Conservation (phyloP, 2,329 filamentous ascomycete genomes). For the Hawksworthiomyces lignivorus region DNA sequence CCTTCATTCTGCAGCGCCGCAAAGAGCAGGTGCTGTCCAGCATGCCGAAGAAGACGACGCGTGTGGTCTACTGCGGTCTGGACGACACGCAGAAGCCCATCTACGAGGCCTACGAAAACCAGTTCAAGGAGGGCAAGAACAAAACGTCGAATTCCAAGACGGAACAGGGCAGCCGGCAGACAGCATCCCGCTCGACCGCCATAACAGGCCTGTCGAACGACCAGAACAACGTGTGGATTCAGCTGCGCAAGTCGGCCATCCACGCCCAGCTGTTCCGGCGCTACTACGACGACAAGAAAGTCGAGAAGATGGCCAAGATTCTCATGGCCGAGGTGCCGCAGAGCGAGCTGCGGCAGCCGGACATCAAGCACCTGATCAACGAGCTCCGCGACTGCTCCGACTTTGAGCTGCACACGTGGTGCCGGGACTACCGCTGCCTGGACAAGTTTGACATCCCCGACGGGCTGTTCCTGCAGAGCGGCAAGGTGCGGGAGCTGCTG, state of each 20-base stretch:
- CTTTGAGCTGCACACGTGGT: constrained; percentile 60
- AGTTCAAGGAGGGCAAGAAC: constrained; percentile 56
- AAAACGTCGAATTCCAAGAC: constrained; percentile 32
- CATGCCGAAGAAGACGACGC: constrained; percentile 70
- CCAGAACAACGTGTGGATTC: constrained; percentile 72
- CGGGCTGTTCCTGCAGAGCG: constrained; percentile 53
- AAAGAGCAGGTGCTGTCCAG: constrained; percentile 86
- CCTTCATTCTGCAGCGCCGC: constrained; percentile 88
- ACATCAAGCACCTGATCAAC: constrained; percentile 43
- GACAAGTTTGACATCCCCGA: constrained; percentile 45
- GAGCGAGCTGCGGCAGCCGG: constrained; percentile 43
- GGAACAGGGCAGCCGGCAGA: neutral
- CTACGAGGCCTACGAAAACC: constrained; percentile 58
- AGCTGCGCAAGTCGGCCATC: constrained; percentile 83
- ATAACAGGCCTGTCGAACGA: constrained; percentile 38
- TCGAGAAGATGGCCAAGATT: constrained; percentile 64
- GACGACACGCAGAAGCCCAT: constrained; percentile 63
- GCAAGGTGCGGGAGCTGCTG: constrained; percentile 78
- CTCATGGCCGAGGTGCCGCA: constrained; percentile 62
- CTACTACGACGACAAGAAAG: constrained; percentile 66
- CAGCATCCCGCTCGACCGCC: constrained; percentile 26
- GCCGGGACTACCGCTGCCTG: constrained; percentile 50
- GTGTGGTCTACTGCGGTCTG: constrained; percentile 75
- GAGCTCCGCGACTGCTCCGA: constrained; percentile 54
- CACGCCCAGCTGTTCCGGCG: constrained; percentile 83